These are phyloP conservation scores for Arthrobotrys sphaeroides DNA, from an alignment of 2,329 filamentous ascomycete genomes.

Conservation along the genomic window DNA sequence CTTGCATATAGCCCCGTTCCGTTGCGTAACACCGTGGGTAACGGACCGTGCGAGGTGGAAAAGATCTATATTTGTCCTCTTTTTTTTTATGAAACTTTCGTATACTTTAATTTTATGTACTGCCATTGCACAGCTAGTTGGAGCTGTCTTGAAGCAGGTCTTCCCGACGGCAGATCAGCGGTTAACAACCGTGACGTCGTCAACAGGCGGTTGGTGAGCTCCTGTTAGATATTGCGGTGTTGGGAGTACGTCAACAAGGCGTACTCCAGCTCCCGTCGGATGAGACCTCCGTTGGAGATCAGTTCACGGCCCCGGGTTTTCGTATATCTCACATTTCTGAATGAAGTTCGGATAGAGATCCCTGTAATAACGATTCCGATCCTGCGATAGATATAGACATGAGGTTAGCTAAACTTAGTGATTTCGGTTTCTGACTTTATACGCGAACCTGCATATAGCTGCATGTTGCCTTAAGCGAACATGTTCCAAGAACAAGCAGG, in stretches of 20 bases:
- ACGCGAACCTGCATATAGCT: conserved; percentile 43
- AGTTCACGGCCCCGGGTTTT: not conserved
- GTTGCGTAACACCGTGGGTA: conserved; percentile 29
- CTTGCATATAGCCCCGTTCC: conserved; percentile 29
- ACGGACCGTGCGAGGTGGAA: not conserved
- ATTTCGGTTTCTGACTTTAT: conserved; percentile 33
- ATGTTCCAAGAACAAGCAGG: not conserved
- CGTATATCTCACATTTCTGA: not conserved
- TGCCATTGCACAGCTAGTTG: not conserved
- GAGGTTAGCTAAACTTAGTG: conserved; percentile 31
- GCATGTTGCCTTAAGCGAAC: conserved; percentile 26
- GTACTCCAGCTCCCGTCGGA: conserved; percentile 21
- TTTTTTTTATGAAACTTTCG: not conserved
- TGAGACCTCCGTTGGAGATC: not conserved
- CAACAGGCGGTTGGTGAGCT: not conserved
- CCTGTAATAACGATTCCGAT: conserved; percentile 19
- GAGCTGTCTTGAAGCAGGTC: not conserved
- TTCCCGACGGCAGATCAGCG: conserved; percentile 10
- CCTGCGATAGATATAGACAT: conserved; percentile 23
- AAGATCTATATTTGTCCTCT: conserved; percentile 3
- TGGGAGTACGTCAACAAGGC: conserved; percentile 40
- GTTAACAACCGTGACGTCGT: not conserved
- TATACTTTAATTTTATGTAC: not conserved
- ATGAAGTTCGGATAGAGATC: not conserved
- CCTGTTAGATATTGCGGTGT: not conserved